These are phyloP conservation scores for Alternaria angustiovoidea DNA, from an alignment of 2,329 filamentous ascomycete genomes.

Conservation along the genomic window DNA sequence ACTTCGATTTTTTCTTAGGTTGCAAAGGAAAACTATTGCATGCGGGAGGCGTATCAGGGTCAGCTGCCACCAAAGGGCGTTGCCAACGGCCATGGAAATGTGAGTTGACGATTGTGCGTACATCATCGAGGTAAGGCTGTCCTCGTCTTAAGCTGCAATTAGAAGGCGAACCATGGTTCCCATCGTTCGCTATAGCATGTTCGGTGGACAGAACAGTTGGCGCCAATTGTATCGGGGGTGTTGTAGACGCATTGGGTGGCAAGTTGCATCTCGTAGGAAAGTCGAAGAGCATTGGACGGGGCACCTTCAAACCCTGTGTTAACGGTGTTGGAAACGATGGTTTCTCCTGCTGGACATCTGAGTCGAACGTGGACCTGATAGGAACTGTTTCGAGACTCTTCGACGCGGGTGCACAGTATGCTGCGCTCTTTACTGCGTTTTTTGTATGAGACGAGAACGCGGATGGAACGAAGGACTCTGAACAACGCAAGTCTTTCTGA, in stretches of 20 bases:
- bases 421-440: neutral
- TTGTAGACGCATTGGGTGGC: neutral
- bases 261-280: neutral
- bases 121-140: neutral
- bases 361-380: neutral
- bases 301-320: neutral
- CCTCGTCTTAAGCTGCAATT: neutral
- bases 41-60: neutral
- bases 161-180: neutral
- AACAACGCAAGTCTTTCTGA: neutral
- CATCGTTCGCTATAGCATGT: neutral
- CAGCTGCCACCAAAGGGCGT: neutral
- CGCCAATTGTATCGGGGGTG: neutral
- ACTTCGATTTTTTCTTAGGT: neutral
- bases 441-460: neutral
- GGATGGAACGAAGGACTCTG: neutral
- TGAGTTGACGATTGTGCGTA: neutral
- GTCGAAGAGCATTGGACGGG: neutral
- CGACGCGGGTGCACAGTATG: neutral
- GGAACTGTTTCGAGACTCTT: neutral
- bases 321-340: too few species aligned
- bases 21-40: neutral
- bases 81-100: constrained; percentile 1
- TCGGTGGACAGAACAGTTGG: neutral
- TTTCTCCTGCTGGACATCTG: neutral